phyloP scores from a whole-genome alignment of 768 basidiomycete species.

The Phaeolepiota aurea region DNA sequence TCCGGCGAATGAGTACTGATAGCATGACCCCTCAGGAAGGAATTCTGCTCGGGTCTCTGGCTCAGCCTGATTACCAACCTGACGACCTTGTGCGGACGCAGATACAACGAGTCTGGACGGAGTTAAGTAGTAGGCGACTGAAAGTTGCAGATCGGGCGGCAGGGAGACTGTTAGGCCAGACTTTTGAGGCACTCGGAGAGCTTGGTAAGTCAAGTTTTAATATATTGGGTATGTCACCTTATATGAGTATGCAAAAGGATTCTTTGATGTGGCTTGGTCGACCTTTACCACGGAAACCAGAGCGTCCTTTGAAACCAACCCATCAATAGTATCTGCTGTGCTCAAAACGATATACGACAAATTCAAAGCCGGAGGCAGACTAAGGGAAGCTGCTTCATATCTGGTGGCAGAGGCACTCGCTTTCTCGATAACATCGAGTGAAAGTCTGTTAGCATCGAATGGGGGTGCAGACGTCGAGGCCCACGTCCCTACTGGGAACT shows the following conservation, averaged over 20 bases:
- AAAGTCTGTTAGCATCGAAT: constrained; percentile 8
- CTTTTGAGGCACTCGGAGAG: constrained; percentile 23
- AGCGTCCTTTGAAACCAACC: constrained; percentile 10
- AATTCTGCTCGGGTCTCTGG: not conserved
- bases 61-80: constrained; percentile 5
- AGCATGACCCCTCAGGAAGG: constrained; percentile 4
- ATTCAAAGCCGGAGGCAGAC: constrained; percentile 22
- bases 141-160: constrained; percentile 37
- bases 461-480: constrained; percentile 2
- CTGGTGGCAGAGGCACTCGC: constrained; percentile 26
- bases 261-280: constrained; percentile 46
- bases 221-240: too few species aligned
- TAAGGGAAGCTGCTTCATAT: constrained; percentile 15
- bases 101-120: constrained; percentile 39
- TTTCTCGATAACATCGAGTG: constrained; percentile 22
- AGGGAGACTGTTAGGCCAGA: constrained; percentile 35
- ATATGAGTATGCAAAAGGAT: constrained; percentile 21
- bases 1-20: constrained; percentile 28
- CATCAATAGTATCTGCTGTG: constrained; percentile 32
- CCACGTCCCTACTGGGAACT: constrained; percentile 3
- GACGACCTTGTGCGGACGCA: constrained; percentile 33
- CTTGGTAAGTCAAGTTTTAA: too few species aligned
- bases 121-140: constrained; percentile 31
- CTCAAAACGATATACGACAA: constrained; percentile 35
- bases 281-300: constrained; percentile 24